Conservation (phyloP, 192 early-diverging fungal species). For the Umbelopsis vinacea region DNA sequence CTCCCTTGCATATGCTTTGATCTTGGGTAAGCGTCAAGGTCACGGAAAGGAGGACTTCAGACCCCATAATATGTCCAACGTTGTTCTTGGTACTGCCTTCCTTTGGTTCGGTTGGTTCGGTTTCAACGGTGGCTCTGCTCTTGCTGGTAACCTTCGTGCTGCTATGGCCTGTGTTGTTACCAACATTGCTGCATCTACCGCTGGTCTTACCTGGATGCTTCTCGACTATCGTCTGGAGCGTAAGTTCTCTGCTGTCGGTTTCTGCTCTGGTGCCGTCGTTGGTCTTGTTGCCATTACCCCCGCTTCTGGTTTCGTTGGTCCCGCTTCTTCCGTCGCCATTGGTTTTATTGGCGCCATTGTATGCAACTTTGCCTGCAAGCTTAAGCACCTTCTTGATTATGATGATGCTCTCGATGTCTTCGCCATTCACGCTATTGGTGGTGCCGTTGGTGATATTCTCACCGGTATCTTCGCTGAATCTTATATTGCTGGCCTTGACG, state of each 20-base stretch:
- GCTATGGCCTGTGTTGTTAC: constrained; percentile 86
- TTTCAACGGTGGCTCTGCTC: constrained; percentile 91
- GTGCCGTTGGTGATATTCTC: constrained; percentile 81
- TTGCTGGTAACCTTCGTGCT: constrained; percentile 81
- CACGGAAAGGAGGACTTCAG: constrained; percentile 71
- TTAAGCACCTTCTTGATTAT: constrained; percentile 86
- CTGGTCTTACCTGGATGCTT: constrained; percentile 83
- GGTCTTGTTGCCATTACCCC: constrained; percentile 95
- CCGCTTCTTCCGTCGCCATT: constrained; percentile 81
- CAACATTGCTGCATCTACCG: constrained; percentile 83
- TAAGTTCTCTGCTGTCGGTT: constrained; percentile 89
- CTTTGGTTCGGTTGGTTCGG: constrained; percentile 95
- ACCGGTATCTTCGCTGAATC: constrained; percentile 92
- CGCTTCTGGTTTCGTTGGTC: constrained; percentile 84
- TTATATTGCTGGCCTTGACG: constrained; percentile 74
- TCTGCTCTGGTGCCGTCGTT: constrained; percentile 93
- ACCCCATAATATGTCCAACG: constrained; percentile 92
- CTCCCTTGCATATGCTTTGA: constrained; percentile 85
- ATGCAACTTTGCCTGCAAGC: constrained; percentile 82
- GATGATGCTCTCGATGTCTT: constrained; percentile 95
- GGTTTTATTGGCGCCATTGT: constrained; percentile 72
- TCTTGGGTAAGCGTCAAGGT: constrained; percentile 82
- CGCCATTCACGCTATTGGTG: constrained; percentile 87
- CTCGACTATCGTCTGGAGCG: constrained; percentile 78
- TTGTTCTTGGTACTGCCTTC: constrained; percentile 86